Conservation (phyloP, 2,329 filamentous ascomycete species). For the Clonostachys chloroleuca region DNA sequence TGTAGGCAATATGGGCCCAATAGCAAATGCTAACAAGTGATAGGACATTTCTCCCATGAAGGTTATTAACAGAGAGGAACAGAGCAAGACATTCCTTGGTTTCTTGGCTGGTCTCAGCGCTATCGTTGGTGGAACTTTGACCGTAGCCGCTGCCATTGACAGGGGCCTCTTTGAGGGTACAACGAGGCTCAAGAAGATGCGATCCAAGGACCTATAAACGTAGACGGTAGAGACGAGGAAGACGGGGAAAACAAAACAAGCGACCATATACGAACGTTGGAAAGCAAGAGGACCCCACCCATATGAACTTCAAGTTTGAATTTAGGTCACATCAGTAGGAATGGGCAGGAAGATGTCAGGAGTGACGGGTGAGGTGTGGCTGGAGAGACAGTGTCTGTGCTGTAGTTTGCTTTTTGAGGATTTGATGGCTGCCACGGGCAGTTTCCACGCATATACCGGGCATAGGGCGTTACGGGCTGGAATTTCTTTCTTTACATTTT, state of each 20-base stretch:
- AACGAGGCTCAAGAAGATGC: constrained; percentile 82
- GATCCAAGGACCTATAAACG: constrained; percentile 52
- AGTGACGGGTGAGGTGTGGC: no score
- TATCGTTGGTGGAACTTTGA: constrained; percentile 90
- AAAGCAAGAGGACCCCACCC: no score
- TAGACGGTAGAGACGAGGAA: background rate
- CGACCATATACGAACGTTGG: no score
- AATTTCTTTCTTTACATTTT: no score
- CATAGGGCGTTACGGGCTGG: no score
- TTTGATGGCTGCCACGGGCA: no score
- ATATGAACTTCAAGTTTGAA: no score
- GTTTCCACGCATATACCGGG: no score
- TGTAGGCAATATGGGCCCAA: background rate
- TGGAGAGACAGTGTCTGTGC: no score
- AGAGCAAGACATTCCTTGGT: constrained; percentile 82
- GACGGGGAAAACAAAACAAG: constrained; percentile 2
- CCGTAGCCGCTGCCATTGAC: constrained; percentile 91
- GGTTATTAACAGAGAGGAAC: constrained; percentile 92
- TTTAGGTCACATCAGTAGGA: no score
- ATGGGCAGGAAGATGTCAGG: no score
- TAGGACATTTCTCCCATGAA: constrained; percentile 99
- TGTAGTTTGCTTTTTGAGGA: no score
- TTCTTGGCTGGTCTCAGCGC: constrained; percentile 95
- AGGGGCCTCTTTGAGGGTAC: constrained; percentile 87
- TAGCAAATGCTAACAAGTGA: background rate